Base-by-base conservation (phyloP, 148 eudicot genomes). In the Rhododendron mucronatum region DNA sequence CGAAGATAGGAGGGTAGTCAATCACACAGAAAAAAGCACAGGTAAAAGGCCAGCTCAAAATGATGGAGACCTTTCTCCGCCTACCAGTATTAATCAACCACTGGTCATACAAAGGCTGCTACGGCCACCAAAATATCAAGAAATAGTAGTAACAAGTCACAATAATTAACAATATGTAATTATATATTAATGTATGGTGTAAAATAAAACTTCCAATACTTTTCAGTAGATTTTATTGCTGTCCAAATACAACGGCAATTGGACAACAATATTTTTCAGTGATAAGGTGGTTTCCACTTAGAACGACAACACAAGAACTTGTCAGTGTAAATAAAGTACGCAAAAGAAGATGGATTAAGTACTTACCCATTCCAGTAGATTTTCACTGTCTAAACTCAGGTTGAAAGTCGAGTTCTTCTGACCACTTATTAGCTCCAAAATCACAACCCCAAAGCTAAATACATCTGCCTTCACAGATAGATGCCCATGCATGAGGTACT, bases 361-460 rank as follows among this genome's bases (percentile, higher is more conserved):
- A 87, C 92, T 93, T 91, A 95, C 98, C 98, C 96, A 94, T 57
- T 94, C 98, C 76, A 94, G 93, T 57, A 95, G 92, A 91, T 82
- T 92, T 48, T 83, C 87, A 59, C 82, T 84, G 33, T 88, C 93
- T 21, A 76, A 84, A 85, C 85, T 89, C 37, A 78, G 79, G 84
- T 75, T 87, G 89, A 93, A 91, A 12, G 89, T 86, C 55, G 98
- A 94, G 86, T 96, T 92, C 86, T 89, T 92, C 86, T 82, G 91
- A 86, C 98, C 96, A 84, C 95, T 92, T 81, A 96, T 90, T 79
- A 96, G 90, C 93, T 96, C 98, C 85, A 96, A 83, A 91, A 93
- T 85, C 86, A 96, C 88, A 51, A 96, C 98, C 16, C 98, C 98
- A 71, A 91, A 96, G 88, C 98, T 94, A 87, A 90, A 96, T 41